Conservation (phyloP, 345 rosid species). For the Gossypioides kirkii region DNA sequence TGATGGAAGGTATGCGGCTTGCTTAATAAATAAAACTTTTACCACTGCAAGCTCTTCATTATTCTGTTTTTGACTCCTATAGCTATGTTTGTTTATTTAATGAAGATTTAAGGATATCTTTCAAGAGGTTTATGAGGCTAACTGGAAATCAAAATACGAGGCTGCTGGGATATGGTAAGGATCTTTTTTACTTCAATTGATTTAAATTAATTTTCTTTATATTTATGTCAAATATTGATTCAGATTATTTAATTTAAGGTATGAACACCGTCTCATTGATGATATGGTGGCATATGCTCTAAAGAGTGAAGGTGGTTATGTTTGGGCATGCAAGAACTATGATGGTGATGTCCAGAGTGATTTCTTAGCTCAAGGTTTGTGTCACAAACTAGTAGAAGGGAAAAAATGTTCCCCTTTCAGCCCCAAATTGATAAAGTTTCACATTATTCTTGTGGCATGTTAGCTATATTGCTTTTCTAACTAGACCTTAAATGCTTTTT, state of each 20-base stretch:
- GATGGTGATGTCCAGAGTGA: constrained; percentile 99
- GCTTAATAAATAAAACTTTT: not conserved
- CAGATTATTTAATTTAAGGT: constrained; percentile 47
- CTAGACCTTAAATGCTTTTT: constrained; percentile 16
- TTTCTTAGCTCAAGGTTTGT: constrained; percentile 92
- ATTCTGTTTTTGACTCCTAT: not conserved
- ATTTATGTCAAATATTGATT: not conserved
- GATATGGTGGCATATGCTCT: constrained; percentile 99
- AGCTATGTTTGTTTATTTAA: constrained; percentile 10
- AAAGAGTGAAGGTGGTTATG: constrained; percentile 97
- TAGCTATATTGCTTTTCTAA: constrained; percentile 7
- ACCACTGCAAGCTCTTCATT: not conserved
- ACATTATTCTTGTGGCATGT: not conserved
- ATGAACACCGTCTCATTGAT: constrained; percentile 98
- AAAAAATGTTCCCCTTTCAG: not conserved
- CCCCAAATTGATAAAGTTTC: not conserved
- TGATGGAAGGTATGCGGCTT: constrained; percentile 79
- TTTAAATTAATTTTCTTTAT: constrained; percentile 1
- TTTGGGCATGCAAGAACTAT: constrained; percentile 99
- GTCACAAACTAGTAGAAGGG: not conserved
- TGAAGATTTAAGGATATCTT: constrained; percentile 96
- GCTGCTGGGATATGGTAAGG: constrained; percentile 92
- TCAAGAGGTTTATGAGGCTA: constrained; percentile 91
- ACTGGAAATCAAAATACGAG: constrained; percentile 89
- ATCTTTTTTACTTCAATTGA: not conserved